Evolutionary conservation across 176 grass and related monocot genomes (phyloP).

Genomic region (Lolium multiflorum): DNA sequence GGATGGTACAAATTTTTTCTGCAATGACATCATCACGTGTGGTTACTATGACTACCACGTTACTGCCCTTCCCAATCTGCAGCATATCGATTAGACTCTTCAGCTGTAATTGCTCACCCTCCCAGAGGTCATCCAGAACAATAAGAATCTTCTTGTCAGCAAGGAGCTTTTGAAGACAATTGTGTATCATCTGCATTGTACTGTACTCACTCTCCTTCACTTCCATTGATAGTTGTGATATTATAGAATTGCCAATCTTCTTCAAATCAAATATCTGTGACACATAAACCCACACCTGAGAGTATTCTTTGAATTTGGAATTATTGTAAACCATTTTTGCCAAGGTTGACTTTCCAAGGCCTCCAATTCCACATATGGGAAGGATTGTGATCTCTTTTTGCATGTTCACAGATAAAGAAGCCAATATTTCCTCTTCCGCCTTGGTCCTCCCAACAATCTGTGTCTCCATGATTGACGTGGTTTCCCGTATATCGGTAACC

Average conservation of each 20-base stretch:
- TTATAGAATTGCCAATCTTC: slow-evolving; percentile 4
- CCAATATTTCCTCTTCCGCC: not conserved
- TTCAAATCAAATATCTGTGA: slow-evolving; percentile 35
- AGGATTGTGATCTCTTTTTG: not conserved
- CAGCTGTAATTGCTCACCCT: rapidly evolving
- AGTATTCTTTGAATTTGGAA: not conserved
- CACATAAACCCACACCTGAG: slow-evolving; percentile 41
- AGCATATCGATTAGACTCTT: not conserved
- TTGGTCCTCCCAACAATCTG: not conserved
- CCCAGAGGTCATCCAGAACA: slow-evolving; percentile 46
- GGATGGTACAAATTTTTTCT: rapidly evolving
- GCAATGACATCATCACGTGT: not conserved
- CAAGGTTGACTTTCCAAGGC: not conserved
- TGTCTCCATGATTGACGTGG: not conserved
- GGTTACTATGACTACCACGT: not conserved
- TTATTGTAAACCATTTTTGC: not conserved
- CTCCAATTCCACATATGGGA: not conserved
- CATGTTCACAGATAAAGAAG: not conserved
- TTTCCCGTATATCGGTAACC: not conserved
- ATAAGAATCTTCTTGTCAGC: not conserved
- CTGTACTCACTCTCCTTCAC: not conserved
- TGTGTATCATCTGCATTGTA: not conserved
- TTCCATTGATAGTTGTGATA: not conserved
- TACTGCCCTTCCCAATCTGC: not conserved
- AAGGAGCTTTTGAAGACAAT: not conserved